These are phyloP conservation scores for Circinella umbellata DNA, from an alignment of 371 early-diverging fungal genomes.

Conservation along the genomic window DNA sequence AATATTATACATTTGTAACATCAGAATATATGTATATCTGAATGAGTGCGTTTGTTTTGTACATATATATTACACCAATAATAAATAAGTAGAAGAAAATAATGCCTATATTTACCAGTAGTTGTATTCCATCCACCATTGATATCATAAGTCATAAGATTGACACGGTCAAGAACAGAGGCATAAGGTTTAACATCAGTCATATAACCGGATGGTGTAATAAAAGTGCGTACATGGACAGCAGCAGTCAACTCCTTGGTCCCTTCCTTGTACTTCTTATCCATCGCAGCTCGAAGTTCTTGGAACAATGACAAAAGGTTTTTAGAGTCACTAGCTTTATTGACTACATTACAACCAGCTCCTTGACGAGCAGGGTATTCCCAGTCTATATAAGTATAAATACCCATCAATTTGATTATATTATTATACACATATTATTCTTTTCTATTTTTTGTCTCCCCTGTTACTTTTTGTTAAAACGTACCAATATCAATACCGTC, in stretches of 20 bases:
- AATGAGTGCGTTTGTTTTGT: too few species aligned
- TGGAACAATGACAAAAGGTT: conserved; percentile 63
- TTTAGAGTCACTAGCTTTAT: conserved; percentile 39
- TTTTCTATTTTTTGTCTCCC: too few species aligned
- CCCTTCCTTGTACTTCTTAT: conserved; percentile 43
- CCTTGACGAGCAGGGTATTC: conserved; percentile 66
- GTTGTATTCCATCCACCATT: conserved; percentile 68
- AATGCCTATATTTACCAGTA: conserved; percentile 30
- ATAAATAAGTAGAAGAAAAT: background rate
- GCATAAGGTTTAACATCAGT: conserved; percentile 67
- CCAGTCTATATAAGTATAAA: conserved; percentile 39
- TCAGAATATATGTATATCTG: background rate
- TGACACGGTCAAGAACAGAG: conserved; percentile 66
- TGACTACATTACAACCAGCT: conserved; percentile 58
- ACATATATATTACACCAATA: too few species aligned
- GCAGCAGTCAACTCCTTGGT: conserved; percentile 75
- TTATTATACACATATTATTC: too few species aligned
- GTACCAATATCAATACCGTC: conserved; percentile 73
- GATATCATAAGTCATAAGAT: conserved; percentile 63
- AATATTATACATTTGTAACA: background rate
- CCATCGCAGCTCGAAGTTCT: conserved; percentile 68
- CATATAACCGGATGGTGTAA: conserved; percentile 52
- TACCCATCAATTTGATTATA: conserved; percentile 26
- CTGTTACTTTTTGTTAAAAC: background rate
- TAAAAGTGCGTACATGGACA: conserved; percentile 69